Base-by-base conservation (phyloP, 108 stramenopile species). In the Nitzschia palea region DNA sequence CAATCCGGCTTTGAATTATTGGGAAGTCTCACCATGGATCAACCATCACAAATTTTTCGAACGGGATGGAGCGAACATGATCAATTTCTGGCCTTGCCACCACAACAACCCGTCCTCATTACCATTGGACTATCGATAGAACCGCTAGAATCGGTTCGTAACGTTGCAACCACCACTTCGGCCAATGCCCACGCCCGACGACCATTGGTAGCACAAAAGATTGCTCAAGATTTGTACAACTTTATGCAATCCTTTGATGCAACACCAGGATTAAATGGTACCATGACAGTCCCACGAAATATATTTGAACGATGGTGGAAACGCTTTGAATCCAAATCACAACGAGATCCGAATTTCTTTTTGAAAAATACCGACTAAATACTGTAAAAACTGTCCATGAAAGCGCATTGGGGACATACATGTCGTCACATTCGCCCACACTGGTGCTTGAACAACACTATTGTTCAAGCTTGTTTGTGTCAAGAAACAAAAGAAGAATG, bases 281-380 rank as follows among this genome's bases (percentile, higher is more conserved):
- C 74, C 54, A 89, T 94, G 86, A 52, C 79, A 15, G 93, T 94
- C 2, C 93, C 93, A 2, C 81, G 65, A 23, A 89, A 90, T 79
- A 85, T 94, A 2, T 94, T 94, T 79, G 93, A 94, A 35, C 74
- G 87, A 53, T 94, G 93, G 93, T 77, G 86, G 67, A 55, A 77
- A 44, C 79, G 93, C 69, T 94, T 94, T 50, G 93, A 94, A 63
- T 50, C 54, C 18, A 86, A 82, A 63, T 78, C 80, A 0, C 54
- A 77, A 47, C 37, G 86, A 26, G 89, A 93, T 70, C 89, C 92
- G 5, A 93, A 90, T 55, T 93, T 93, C 47, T 90, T 88, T 43
- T 71, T 89, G 47, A 93, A 90, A 59, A 67, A 32, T 45, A 54
- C 44, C 15, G 67, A 79, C 12, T 64, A 47, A 18, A 40, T 10